Base-by-base conservation (phyloP, 371 early-diverging fungal species). In the Rhizopus stolonifer region DNA sequence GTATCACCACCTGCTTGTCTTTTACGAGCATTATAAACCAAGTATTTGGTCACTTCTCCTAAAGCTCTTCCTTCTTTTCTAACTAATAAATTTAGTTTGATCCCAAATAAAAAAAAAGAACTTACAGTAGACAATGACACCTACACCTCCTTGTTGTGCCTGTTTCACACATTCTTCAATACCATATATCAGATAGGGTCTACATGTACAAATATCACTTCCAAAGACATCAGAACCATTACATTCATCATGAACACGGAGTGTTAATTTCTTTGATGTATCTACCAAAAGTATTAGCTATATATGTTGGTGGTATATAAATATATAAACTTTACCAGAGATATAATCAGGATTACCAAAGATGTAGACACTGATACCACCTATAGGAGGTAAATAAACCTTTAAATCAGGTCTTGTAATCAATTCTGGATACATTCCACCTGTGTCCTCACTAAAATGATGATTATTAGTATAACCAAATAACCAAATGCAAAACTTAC, bases 371-470 rank as follows among this genome's bases (percentile, higher is more conserved):
- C 92, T 91, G 46, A 94, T 70, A 15, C 95, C 95, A 33, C 96
- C 96, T 57, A 96, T 96, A 19, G 96, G 96, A 10, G 96, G 96
- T 52, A 96, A 61, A 65, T 91, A 96, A 14, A 96, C 89, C 63
- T 95, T 93, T 33, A 96, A 79, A 56, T 96, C 96, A 1, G 94
- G 93, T 24, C 96, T 79, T 18, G 94, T 94, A 53, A 96, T 90
- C 53, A 96, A 82, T 60, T 96, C 96, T 0, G 96, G 96, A 60
- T 95, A 96, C 96, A 95, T 94, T 54, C 96, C 96, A 29, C 96
- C 64, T 25, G 64, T 68, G 50, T 82, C 85, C 60, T 87, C 87
- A 59, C 40, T 53, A 26, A 40, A 45, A n/a, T 0, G 31, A 10
- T 29, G 31, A 29, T 33, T 31, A 23, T 5, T 14, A 2, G 18